Conservation (phyloP, 108 stramenopile species). For the Mediolabrus comicus region DNA sequence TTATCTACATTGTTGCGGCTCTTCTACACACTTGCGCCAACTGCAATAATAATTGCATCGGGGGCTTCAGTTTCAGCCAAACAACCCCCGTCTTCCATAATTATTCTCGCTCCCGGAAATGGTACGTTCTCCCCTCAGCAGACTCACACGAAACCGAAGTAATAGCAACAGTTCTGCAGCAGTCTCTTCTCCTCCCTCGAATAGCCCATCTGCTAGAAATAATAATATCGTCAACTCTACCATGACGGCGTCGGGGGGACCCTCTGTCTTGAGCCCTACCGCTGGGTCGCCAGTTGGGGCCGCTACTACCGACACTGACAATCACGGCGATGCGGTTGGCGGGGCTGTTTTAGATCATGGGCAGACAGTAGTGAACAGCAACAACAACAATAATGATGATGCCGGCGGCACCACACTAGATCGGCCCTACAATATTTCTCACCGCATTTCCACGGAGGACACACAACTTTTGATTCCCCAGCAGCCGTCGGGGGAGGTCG, state of each 20-base stretch:
- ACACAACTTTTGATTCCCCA: slow-evolving; percentile 12
- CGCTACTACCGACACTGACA: background rate
- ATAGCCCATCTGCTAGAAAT: background rate
- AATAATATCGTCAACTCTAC: background rate
- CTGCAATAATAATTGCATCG: too few relatives aligned
- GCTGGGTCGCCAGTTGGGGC: background rate
- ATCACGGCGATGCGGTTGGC: background rate
- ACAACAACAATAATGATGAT: background rate
- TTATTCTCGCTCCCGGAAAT: background rate
- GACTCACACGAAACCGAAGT: background rate
- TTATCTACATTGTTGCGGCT: too few relatives aligned
- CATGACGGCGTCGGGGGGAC: background rate
- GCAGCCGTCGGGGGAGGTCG: background rate
- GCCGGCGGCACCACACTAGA: background rate
- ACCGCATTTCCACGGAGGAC: slow-evolving; percentile 17
- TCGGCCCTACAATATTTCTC: slow-evolving; percentile 13
- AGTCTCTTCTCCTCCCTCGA: background rate
- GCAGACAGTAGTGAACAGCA: background rate
- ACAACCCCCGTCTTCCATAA: background rate
- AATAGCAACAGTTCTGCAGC: background rate
- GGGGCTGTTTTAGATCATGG: background rate
- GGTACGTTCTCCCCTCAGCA: background rate
- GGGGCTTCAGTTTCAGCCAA: too few relatives aligned
- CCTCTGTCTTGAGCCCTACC: background rate
- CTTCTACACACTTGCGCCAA: too few relatives aligned